These are phyloP conservation scores for Bruguiera sexangula DNA, from an alignment of 345 rosid genomes.

Conservation along the genomic window DNA sequence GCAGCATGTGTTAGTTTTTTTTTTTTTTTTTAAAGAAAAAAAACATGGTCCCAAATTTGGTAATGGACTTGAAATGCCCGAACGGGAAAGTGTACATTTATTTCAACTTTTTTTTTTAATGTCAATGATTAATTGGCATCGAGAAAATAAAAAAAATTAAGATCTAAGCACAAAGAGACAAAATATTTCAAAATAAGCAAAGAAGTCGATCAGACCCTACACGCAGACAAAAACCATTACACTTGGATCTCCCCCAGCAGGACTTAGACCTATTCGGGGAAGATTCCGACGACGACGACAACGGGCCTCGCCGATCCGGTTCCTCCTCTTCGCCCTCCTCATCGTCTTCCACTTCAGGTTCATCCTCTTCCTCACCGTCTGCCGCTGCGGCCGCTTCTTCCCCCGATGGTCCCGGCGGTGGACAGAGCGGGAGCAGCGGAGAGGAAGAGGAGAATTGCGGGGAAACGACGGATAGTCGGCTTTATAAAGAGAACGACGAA, in stretches of 20 bases:
- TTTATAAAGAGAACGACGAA: constrained; percentile 10
- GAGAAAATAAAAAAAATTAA: too few relatives aligned
- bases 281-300: constrained; percentile 12
- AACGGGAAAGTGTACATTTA: too few relatives aligned
- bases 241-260: constrained; percentile 16
- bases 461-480: constrained; percentile 36
- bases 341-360: constrained; percentile 36
- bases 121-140: too few relatives aligned
- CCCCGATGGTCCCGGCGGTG: constrained; percentile 6
- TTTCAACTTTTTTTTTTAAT: too few relatives aligned
- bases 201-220: too few relatives aligned
- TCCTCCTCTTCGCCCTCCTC: constrained; percentile 50
- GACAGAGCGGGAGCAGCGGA: constrained; percentile 33
- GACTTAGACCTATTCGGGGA: constrained; percentile 22
- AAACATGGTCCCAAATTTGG: too few relatives aligned
- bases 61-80: too few relatives aligned
- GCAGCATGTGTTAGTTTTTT: too few relatives aligned
- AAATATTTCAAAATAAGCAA: too few relatives aligned
- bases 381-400: constrained; percentile 6
- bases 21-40: too few relatives aligned
- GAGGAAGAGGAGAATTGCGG: constrained; percentile 40
- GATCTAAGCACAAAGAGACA: too few relatives aligned
- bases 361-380: constrained; percentile 21
- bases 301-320: constrained; percentile 44
- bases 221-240: too few relatives aligned